These are phyloP conservation scores for Triadica sebifera DNA, from an alignment of 345 rosid species.

Conservation along the genomic window DNA sequence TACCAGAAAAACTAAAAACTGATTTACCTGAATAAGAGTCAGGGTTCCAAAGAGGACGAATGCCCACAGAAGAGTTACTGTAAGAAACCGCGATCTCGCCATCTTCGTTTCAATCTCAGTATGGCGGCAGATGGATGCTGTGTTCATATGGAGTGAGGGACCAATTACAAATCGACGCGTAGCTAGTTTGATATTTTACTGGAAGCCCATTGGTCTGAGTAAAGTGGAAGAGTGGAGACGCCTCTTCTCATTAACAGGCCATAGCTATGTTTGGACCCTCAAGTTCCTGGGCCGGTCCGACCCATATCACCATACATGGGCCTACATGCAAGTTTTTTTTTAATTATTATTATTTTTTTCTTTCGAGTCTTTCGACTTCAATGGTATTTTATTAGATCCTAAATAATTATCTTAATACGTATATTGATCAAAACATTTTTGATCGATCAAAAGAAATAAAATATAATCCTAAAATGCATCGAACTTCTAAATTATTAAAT, in stretches of 20 bases:
- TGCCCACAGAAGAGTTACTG: conserved; percentile 41
- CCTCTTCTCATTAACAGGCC: background rate
- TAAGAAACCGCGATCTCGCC: conserved; percentile 47
- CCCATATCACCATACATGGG: no score
- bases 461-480: no score
- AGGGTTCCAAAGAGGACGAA: conserved; percentile 46
- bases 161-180: conserved; percentile 18
- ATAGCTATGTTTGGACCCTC: background rate
- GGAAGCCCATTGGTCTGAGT: conserved; percentile 12
- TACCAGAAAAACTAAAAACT: background rate
- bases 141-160: background rate
- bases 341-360: no score
- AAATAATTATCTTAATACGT: no score
- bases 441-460: no score
- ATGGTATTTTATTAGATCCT: no score
- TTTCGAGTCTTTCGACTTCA: no score
- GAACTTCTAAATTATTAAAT: no score
- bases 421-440: no score
- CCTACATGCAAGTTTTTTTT: no score
- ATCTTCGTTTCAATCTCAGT: conserved; percentile 21
- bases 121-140: background rate
- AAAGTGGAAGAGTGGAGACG: conserved; percentile 13
- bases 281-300: no score
- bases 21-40: conserved; percentile 46
- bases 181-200: background rate